Evolutionary conservation across 2,329 filamentous ascomycete genomes (phyloP).

Genomic region (Stagonosporopsis tanaceti): DNA sequence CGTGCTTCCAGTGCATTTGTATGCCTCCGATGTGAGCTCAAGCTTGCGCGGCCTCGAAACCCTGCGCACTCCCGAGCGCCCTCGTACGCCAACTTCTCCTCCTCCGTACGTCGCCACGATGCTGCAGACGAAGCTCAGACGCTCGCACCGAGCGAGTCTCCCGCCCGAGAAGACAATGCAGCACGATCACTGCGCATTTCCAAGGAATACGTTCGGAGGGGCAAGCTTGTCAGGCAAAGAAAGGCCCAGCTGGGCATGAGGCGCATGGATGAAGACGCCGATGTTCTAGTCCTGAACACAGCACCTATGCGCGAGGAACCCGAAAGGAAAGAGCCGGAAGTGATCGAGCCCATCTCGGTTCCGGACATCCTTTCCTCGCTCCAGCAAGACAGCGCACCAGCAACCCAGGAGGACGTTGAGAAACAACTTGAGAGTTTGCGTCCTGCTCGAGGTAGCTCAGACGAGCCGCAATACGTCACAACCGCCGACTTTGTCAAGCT

Average conservation of each 20-base stretch:
- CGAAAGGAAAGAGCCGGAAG: slow-evolving; percentile 13
- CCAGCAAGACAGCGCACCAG: slow-evolving; percentile 30
- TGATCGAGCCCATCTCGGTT: slow-evolving; percentile 20
- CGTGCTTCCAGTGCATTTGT: slow-evolving; percentile 48
- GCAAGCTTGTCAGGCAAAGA: slow-evolving; percentile 37
- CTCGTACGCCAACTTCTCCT: slow-evolving; percentile 39
- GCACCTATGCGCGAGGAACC: slow-evolving; percentile 16
- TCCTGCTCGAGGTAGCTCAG: slow-evolving; percentile 27
- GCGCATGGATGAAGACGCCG: slow-evolving; percentile 45
- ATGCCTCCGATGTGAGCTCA: slow-evolving; percentile 51
- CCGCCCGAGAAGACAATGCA: not conserved
- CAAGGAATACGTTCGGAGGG: slow-evolving; percentile 23
- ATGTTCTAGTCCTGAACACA: slow-evolving; percentile 48
- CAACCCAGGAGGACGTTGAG: slow-evolving; percentile 41
- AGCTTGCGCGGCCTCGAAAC: slow-evolving; percentile 32
- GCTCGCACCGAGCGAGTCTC: not conserved
- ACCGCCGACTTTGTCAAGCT: slow-evolving; percentile 39
- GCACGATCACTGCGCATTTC: slow-evolving; percentile 4
- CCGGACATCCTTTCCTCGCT: slow-evolving; percentile 40
- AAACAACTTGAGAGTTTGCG: slow-evolving; percentile 43
- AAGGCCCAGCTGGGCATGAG: slow-evolving; percentile 43
- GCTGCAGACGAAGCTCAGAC: slow-evolving; percentile 25
- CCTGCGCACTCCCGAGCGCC: slow-evolving; percentile 23
- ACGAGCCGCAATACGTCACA: slow-evolving; percentile 42
- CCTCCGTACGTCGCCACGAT: slow-evolving; percentile 36